phyloP scores from a whole-genome alignment of 2,329 filamentous ascomycete species.

The Cryphonectria radicalis region DNA sequence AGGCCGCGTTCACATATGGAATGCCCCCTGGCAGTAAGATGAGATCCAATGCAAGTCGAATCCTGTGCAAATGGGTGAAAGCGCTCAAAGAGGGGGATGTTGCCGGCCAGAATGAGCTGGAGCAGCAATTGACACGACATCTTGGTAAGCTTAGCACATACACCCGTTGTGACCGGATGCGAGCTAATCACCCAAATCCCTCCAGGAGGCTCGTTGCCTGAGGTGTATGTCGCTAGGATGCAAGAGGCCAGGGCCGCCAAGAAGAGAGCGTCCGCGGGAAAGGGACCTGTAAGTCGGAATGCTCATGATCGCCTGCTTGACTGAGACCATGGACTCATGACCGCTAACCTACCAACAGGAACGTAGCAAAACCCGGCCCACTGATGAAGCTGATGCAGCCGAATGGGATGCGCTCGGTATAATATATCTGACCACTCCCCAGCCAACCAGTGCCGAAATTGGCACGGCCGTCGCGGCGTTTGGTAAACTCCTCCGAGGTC shows the following conservation, averaged over 20 bases:
- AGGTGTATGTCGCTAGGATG: constrained; percentile 19
- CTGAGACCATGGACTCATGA: neutral
- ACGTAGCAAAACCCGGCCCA: constrained; percentile 49
- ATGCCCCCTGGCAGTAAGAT: constrained; percentile 12
- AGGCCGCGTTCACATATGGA: constrained; percentile 8
- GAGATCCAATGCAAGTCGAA: constrained; percentile 9
- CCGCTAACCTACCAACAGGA: constrained; percentile 34
- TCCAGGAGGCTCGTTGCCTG: constrained; percentile 19
- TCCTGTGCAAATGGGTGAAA: constrained; percentile 25
- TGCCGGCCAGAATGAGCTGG: constrained; percentile 23
- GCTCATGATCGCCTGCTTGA: neutral
- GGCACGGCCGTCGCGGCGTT: constrained; percentile 55
- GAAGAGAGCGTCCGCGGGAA: constrained; percentile 25
- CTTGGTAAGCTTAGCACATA: constrained; percentile 13
- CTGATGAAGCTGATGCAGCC: constrained; percentile 51
- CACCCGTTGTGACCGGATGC: neutral
- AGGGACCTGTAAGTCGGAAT: constrained; percentile 20
- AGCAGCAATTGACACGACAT: constrained; percentile 22
- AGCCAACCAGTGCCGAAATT: constrained; percentile 44
- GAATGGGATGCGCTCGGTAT: constrained; percentile 59
- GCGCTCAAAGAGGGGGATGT: constrained; percentile 21
- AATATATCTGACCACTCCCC: constrained; percentile 51
- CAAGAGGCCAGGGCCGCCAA: constrained; percentile 22
- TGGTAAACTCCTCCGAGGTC: constrained; percentile 53
- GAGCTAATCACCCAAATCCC: neutral